Evolutionary conservation across 1,284 basidiomycete species (phyloP), one percentile per base, ranked within the genome.

Genomic region (Fomitopsis betulina): DNA sequence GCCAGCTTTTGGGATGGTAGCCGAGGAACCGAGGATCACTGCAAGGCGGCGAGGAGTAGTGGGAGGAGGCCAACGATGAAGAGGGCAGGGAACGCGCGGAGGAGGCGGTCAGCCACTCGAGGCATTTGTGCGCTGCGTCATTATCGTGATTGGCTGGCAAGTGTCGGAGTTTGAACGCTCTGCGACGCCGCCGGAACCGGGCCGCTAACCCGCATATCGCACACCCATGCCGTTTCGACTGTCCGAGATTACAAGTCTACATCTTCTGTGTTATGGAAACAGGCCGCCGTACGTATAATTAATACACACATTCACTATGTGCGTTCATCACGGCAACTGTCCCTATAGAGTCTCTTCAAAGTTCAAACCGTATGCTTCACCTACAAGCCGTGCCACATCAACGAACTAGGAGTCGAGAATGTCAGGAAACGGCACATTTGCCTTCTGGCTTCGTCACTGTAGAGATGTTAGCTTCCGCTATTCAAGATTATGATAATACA

Each of bases 381-480:
- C 42, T 2, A 45, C 23, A 7, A 10, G 7, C 12, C n/a, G 23
- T 4, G 3, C 23, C 42, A 4, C 19, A 10, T 10, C 19, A n/a
- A 8, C 23, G 1, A 25, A 9, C 21, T 7, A 13, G 42, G 13
- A 21, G 15, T 15, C 45, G 12, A 45, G 45, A 27, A 30, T 15
- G 45, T 30, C 25, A 47, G 13, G 42, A 45, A 45, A 21, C 45
- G 23, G 76, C 80, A 47, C 25, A 47, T 21, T 21, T 32, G 50
- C 27, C 50, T 52, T 5, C 19, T 80, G 80, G 78, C 76, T 80
- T 9, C 21, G 9, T 38, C 54, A 1, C 17, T 55, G n/a, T n/a
- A n/a, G n/a, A n/a, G n/a, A n/a, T n/a, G n/a, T n/a, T n/a, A n/a
- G n/a, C n/a, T n/a, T n/a, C n/a, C n/a, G n/a, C n/a, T n/a, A n/a